phyloP scores from a whole-genome alignment of 441 rosid species.

The Gossypium davidsonii region DNA sequence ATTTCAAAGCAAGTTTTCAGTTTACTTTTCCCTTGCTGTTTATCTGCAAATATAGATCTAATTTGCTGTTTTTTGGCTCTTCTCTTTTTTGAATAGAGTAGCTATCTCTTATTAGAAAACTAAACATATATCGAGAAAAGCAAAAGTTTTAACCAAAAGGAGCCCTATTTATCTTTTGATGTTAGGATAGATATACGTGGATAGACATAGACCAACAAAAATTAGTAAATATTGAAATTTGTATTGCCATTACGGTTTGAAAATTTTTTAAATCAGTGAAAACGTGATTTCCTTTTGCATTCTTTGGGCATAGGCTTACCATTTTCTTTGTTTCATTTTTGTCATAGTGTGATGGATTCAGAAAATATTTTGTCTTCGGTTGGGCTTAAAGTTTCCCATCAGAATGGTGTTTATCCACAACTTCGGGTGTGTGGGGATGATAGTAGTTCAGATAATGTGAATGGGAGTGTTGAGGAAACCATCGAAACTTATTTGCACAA shows the following conservation, averaged over 20 bases:
- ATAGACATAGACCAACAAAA: background rate
- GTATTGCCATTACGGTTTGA: background rate
- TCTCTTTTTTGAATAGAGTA: background rate
- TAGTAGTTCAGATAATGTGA: background rate
- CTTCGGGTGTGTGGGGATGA: background rate
- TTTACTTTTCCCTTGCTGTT: background rate
- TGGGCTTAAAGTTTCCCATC: slow-evolving; percentile 45
- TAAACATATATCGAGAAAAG: background rate
- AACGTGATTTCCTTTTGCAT: background rate
- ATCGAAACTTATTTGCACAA: background rate
- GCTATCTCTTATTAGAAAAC: background rate
- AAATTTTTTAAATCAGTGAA: background rate
- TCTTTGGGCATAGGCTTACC: slow-evolving; percentile 10
- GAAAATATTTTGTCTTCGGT: slow-evolving; percentile 28
- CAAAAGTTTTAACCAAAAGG: background rate
- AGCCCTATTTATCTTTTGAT: background rate
- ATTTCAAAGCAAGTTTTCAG: background rate
- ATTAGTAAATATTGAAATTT: background rate
- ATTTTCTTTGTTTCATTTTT: slow-evolving; percentile 8
- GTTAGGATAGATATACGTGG: background rate
- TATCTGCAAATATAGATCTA: slow-evolving; percentile 1
- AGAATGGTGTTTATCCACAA: slow-evolving; percentile 40
- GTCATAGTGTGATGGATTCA: slow-evolving; percentile 56
- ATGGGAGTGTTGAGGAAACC: background rate
- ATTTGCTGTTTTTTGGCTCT: background rate